These are phyloP conservation scores for Syncephalastrum contaminatum DNA, from an alignment of 371 early-diverging fungal species.

Conservation along the genomic window DNA sequence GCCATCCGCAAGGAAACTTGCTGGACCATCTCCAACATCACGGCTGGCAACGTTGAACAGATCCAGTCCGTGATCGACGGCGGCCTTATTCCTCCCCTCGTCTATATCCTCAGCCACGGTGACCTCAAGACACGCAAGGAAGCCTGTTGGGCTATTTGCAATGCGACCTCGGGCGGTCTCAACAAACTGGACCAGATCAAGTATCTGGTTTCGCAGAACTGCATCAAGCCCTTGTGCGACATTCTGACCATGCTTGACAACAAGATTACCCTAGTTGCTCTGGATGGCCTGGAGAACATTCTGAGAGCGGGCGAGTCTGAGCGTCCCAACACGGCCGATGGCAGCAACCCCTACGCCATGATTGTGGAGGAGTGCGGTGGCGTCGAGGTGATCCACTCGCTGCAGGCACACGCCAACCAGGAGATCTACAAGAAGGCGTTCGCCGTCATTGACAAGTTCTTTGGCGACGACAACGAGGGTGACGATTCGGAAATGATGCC, in stretches of 20 bases:
- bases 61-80: slow-evolving; percentile 95
- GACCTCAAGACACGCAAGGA: slow-evolving; percentile 45
- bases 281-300: slow-evolving; percentile 91
- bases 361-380: slow-evolving; percentile 91
- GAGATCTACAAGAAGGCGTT: slow-evolving; percentile 97
- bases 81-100: slow-evolving; percentile 88
- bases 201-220: slow-evolving; percentile 76
- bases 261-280: slow-evolving; percentile 81
- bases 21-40: slow-evolving; percentile 99
- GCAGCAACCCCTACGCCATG: slow-evolving; percentile 81
- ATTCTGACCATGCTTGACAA: slow-evolving; percentile 74
- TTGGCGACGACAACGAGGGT: slow-evolving; percentile 85
- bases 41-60: slow-evolving; percentile 94
- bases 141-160: slow-evolving; percentile 96
- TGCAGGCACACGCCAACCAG: slow-evolving; percentile 88
- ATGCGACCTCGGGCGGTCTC: slow-evolving; percentile 86
- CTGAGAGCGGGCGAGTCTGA: slow-evolving; percentile 55
- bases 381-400: slow-evolving; percentile 86
- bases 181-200: slow-evolving; percentile 73
- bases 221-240: slow-evolving; percentile 86
- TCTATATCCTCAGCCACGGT: slow-evolving; percentile 78
- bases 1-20: slow-evolving; percentile 98
- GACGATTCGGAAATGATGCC: slow-evolving; percentile 58
- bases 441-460: slow-evolving; percentile 91
- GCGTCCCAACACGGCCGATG: slow-evolving; percentile 45